Evolutionary conservation across 768 basidiomycete species (phyloP), one percentile per base, ranked within the genome.

Genomic region (Russula brevipes): DNA sequence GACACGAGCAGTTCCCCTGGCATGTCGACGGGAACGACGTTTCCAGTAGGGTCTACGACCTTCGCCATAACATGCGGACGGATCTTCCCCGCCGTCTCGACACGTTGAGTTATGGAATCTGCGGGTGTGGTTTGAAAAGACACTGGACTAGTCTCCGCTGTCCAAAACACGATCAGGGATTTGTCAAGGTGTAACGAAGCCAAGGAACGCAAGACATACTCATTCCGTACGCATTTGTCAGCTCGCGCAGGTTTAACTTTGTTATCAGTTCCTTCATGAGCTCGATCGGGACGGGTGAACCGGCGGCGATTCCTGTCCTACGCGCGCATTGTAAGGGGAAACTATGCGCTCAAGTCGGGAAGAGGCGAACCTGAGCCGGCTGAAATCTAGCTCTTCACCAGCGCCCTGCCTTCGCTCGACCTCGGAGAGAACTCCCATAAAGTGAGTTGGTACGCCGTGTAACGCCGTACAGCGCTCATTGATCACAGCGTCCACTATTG

Each of bases 401-500:
- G 59, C 73, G 0, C 75, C 71, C 41, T 76, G 75, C 54, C 88
- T 76, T 62, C 76, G 81, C 61, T 85, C 80, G 9, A 91, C 79
- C 71, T 91, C 89, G 0, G 80, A 72, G 31, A 92, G 75, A 1
- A 92, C 82, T 5, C 86, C 90, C 1, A 90, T 77, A 72, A 92
- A 92, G 71, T 93, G 91, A 0, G 91, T 93, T 0, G 91, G 91
- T 5, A 93, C 91, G 7, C 91, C 91, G 66, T 93, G 91, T 57
- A 94, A 75, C 0, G 86, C 87, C 0, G 89, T 91, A 57, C 90
- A 92, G 61, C 76, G 78, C 66, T 92, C 90, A 17, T 77, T 77
- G 7, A 80, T 72, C n/a, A 92, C 72, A 0, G 90, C 81, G 57
- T 90, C 85, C 9, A 93, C 85, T 54, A 90, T 85, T 1, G 84